A percentile compares a stretch with the other conserved stretches of the same genome.
These are phyloP conservation scores for Dryas octopetala DNA, from an alignment of 306 rosid species.

Conservation along the genomic window DNA sequence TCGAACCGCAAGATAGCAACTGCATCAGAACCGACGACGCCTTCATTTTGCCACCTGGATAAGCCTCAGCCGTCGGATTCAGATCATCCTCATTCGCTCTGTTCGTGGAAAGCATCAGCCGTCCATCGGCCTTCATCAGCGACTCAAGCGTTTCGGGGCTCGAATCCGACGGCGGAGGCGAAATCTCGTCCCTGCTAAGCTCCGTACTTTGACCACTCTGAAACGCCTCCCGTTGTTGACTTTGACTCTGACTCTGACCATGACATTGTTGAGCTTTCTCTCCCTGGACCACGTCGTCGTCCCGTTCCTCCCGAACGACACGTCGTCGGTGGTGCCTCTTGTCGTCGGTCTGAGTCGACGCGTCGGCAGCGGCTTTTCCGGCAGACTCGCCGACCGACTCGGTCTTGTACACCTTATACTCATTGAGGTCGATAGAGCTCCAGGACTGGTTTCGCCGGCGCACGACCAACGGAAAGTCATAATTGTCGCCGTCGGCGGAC, in stretches of 20 bases:
- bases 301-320: constrained; percentile 30
- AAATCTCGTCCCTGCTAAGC: constrained; percentile 81
- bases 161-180: constrained; percentile 98
- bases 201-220: constrained; percentile 52
- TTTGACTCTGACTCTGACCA: constrained; percentile 10
- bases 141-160: constrained; percentile 92
- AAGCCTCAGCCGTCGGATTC: constrained; percentile 46
- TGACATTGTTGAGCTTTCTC: constrained; percentile 12
- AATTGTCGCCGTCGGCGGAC: constrained; percentile 48
- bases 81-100: constrained; percentile 19
- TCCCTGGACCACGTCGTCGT: background rate
- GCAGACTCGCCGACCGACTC: constrained; percentile 69
- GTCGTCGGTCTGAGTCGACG: constrained; percentile 93
- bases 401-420: constrained; percentile 85
- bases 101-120: constrained; percentile 43
- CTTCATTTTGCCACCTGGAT: constrained; percentile 60
- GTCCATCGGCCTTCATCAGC: constrained; percentile 74
- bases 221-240: constrained; percentile 5
- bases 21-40: constrained; percentile 84
- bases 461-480: constrained; percentile 49
- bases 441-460: constrained; percentile 87
- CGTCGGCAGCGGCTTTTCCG: constrained; percentile 71
- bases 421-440: constrained; percentile 76
- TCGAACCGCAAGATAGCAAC: constrained; percentile 78
- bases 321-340: constrained; percentile 68